A percentile compares a stretch with the other conserved stretches of the same genome.
phyloP scores from a whole-genome alignment of 441 rosid genomes.

The Populus hybrid region DNA sequence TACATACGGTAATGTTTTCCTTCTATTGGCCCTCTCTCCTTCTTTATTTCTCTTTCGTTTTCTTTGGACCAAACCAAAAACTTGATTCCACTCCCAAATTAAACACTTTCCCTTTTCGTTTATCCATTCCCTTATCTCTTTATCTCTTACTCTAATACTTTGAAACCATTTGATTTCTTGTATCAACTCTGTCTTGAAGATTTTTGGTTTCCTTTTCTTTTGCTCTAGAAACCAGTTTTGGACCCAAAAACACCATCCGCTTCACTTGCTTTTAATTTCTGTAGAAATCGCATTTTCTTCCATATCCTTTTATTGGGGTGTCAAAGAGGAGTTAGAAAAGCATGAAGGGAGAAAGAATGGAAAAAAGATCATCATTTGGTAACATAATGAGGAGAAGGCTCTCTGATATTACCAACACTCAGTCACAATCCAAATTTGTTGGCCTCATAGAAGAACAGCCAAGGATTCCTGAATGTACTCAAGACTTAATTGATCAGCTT shows the following conservation, averaged over 20 bases:
- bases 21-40: neutral
- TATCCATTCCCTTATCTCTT: neutral
- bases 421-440: constrained; percentile 28
- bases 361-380: constrained; percentile 59
- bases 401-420: constrained; percentile 73
- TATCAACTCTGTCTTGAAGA: neutral
- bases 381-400: constrained; percentile 46
- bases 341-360: constrained; percentile 50
- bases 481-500: constrained; percentile 43
- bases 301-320: neutral
- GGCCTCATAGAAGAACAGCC: constrained; percentile 20
- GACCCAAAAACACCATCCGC: neutral
- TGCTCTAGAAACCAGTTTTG: neutral
- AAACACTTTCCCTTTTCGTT: neutral
- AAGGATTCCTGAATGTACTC: constrained; percentile 18
- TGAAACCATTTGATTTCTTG: neutral
- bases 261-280: neutral
- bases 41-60: neutral
- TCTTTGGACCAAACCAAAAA: neutral
- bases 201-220: neutral
- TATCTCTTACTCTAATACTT: neutral
- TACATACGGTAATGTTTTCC: neutral
- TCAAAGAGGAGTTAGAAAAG: neutral
- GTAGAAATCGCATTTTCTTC: neutral
- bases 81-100: neutral